phyloP scores from a whole-genome alignment of 129 eudicot species.

The Silybum marianum region DNA sequence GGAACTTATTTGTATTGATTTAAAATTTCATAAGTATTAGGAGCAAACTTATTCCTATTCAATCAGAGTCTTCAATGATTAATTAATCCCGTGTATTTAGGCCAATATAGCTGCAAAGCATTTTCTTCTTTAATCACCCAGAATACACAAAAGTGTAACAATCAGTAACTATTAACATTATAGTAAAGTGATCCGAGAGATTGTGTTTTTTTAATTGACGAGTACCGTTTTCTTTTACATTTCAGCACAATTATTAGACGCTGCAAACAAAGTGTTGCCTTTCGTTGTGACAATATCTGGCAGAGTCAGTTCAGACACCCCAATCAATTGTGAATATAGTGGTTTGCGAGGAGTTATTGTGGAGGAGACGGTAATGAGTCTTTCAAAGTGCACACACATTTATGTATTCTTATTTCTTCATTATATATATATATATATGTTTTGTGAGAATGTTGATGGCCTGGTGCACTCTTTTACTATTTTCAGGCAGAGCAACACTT shows the following conservation, averaged over 20 bases:
- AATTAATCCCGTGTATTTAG: background rate
- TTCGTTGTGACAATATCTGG: constrained; percentile 89
- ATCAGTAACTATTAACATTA: background rate
- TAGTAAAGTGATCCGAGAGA: background rate
- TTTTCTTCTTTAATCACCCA: background rate
- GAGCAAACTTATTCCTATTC: background rate
- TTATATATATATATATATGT: background rate
- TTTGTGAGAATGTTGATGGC: constrained; percentile 1
- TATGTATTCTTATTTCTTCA: background rate
- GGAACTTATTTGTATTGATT: background rate
- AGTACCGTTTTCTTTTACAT: constrained; percentile 17
- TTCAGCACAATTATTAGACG: constrained; percentile 80
- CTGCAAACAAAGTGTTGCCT: constrained; percentile 83
- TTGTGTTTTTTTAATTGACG: background rate
- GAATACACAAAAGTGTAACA: background rate
- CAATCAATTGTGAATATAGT: constrained; percentile 85
- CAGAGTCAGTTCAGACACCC: constrained; percentile 90
- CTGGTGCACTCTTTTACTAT: constrained; percentile 2
- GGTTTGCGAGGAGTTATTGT: constrained; percentile 94
- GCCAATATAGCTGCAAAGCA: background rate
- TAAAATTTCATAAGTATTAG: background rate
- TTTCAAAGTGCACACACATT: background rate
- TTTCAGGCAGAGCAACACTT: constrained; percentile 92
- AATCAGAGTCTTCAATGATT: background rate
- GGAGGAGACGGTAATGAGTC: constrained; percentile 79